phyloP scores from a whole-genome alignment of 2,329 filamentous ascomycete genomes.

The Colletotrichum sp. region DNA sequence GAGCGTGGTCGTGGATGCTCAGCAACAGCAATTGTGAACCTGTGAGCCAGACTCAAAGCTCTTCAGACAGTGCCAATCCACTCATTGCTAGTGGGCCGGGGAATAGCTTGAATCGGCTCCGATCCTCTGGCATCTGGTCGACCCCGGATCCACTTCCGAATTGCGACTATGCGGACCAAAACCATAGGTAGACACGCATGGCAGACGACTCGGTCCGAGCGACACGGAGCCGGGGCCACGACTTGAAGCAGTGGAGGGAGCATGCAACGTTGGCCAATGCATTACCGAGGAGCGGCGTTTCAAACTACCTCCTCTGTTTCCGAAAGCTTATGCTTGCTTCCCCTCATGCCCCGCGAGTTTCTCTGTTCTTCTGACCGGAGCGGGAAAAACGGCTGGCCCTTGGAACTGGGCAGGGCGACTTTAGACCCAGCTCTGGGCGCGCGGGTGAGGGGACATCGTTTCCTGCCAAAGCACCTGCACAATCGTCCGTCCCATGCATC shows the following conservation, averaged over 20 bases:
- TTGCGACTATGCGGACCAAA: background rate
- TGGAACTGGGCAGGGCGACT: background rate
- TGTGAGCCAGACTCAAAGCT: background rate
- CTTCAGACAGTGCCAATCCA: background rate
- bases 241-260: background rate
- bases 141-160: background rate
- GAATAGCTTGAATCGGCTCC: background rate
- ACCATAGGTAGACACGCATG: background rate
- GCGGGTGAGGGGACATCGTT: background rate
- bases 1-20: background rate
- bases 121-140: background rate
- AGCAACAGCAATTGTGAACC: background rate
- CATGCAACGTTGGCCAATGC: background rate
- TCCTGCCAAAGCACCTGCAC: background rate
- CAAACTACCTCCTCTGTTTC: background rate
- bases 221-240: background rate
- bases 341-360: background rate
- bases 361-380: background rate
- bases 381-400: background rate
- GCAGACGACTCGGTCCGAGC: background rate
- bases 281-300: background rate
- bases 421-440: background rate
- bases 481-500: background rate
- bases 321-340: background rate
- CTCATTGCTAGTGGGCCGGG: background rate